Percentiles rank a stretch among this genome's conserved stretches.
These are phyloP conservation scores for Breynia disticha DNA, from an alignment of 441 rosid species.

Conservation along the genomic window DNA sequence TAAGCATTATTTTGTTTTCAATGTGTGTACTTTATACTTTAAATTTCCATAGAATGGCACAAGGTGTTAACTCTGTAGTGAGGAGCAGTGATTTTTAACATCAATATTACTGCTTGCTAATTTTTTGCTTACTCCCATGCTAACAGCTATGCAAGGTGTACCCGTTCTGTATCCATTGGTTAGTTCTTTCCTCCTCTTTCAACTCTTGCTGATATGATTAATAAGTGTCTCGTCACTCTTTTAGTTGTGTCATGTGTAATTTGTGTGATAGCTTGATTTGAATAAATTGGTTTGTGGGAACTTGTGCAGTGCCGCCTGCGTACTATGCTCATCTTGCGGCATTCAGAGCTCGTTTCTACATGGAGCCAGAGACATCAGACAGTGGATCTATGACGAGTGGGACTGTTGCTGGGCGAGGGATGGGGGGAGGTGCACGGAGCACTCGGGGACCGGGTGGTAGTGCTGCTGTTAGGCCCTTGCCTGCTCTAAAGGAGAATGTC, in stretches of 20 bases:
- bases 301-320: conserved; percentile 81
- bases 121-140: neutral
- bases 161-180: conserved; percentile 92
- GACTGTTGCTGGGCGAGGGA: conserved; percentile 40
- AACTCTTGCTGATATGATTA: neutral
- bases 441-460: conserved; percentile 51
- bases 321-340: conserved; percentile 97
- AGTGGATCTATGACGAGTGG: conserved; percentile 92
- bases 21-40: neutral
- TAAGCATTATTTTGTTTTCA: conserved; percentile 18
- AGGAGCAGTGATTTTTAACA: neutral
- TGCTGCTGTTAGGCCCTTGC: conserved; percentile 68
- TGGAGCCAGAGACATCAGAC: conserved; percentile 98
- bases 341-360: conserved; percentile 88
- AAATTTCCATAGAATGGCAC: neutral
- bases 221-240: neutral
- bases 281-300: neutral
- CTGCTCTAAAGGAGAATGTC: conserved; percentile 74
- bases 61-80: neutral
- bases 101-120: neutral
- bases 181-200: conserved; percentile 12
- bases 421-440: conserved; percentile 41
- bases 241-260: neutral
- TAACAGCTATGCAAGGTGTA: conserved; percentile 87
- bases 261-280: neutral